Percentiles rank a stretch among this genome's conserved stretches.
Conservation (phyloP, 306 rosid genomes). For the Vigna trinervia region DNA sequence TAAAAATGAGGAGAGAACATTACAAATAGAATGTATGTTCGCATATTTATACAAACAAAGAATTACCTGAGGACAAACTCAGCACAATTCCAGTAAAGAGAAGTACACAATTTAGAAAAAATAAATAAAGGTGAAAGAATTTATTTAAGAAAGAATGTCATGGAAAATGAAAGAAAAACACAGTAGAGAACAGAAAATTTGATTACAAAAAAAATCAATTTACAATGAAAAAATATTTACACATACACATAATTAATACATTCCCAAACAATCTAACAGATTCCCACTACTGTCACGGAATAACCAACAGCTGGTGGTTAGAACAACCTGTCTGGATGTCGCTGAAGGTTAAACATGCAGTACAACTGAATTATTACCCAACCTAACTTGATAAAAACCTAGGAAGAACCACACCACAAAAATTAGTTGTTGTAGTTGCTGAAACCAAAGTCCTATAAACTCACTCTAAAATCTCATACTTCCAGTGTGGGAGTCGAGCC, state of each 20-base stretch:
- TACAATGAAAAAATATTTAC: background rate
- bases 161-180: background rate
- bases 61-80: background rate
- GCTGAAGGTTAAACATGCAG: background rate
- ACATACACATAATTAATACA: background rate
- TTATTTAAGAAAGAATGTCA: background rate
- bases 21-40: slow-evolving; percentile 13
- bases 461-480: background rate
- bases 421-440: background rate
- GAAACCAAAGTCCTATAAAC: background rate
- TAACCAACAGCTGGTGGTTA: background rate
- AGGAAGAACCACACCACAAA: background rate
- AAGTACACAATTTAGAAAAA: slow-evolving; percentile 7
- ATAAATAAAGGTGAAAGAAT: background rate
- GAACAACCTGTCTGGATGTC: background rate
- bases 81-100: background rate
- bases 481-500: background rate
- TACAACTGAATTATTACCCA: background rate
- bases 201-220: background rate
- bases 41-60: background rate
- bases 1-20: slow-evolving; percentile 27
- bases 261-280: background rate
- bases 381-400: background rate
- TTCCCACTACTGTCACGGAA: background rate
- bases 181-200: background rate